Conservation (phyloP, 116 monocot genomes). For the Posidonia oceanica region DNA sequence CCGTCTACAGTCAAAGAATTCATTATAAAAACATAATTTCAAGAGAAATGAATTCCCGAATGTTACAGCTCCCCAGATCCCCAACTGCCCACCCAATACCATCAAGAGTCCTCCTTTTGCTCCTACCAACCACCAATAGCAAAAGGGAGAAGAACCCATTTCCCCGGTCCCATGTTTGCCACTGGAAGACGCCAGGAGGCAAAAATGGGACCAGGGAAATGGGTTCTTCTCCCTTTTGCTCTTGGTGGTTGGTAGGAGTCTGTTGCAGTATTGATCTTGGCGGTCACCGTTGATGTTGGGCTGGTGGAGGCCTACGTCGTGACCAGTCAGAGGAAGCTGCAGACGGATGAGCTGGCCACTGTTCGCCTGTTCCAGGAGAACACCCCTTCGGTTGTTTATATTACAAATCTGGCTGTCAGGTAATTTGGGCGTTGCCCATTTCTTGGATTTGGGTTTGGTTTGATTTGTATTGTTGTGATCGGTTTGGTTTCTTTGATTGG, state of each 20-base stretch:
- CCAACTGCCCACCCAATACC: neutral
- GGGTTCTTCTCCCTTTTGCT: slow-evolving; percentile 22
- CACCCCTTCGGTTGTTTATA: slow-evolving; percentile 97
- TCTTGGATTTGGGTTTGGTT: neutral
- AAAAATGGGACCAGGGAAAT: neutral
- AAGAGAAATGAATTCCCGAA: too few species aligned
- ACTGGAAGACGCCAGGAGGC: too few species aligned
- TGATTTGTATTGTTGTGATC: neutral
- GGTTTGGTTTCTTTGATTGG: too few species aligned
- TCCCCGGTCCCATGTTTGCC: too few species aligned
- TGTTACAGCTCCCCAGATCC: slow-evolving; percentile 9
- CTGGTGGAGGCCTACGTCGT: slow-evolving; percentile 65
- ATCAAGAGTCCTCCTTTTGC: neutral
- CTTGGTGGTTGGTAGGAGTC: slow-evolving; percentile 44
- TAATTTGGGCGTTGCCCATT: slow-evolving; percentile 6
- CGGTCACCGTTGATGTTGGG: slow-evolving; percentile 35
- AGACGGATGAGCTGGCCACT: slow-evolving; percentile 89
- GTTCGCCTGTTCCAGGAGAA: slow-evolving; percentile 90
- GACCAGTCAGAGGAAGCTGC: slow-evolving; percentile 58
- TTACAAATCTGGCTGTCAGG: slow-evolving; percentile 89
- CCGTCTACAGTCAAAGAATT: too few species aligned
- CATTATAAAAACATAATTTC: too few species aligned
- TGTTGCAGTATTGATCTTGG: slow-evolving; percentile 41
- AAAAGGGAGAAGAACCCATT: too few species aligned
- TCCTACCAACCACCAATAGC: neutral